Percentiles rank a stretch among this genome's conserved stretches.
Conservation (phyloP, 345 rosid species). For the Eucalyptus cloeziana region DNA sequence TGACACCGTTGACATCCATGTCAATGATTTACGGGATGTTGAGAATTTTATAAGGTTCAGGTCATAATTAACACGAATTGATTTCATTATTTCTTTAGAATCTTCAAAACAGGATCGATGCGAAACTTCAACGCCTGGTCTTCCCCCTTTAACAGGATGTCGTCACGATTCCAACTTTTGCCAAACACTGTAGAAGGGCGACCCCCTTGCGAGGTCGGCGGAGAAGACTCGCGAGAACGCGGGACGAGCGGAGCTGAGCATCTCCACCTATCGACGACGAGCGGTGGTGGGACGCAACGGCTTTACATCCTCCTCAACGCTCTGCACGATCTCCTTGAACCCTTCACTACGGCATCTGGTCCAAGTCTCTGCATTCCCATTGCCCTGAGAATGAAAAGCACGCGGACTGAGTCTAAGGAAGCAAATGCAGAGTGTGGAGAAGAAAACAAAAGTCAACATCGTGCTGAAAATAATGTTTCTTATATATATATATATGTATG, state of each 20-base stretch:
- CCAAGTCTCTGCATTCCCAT: neutral
- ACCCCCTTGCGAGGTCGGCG: constrained; percentile 30
- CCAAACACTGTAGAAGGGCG: constrained; percentile 58
- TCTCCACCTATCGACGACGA: constrained; percentile 71
- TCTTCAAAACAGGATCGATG: constrained; percentile 39
- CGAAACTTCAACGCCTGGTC: constrained; percentile 51
- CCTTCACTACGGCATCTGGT: constrained; percentile 16
- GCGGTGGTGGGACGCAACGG: constrained; percentile 82
- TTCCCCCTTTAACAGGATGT: constrained; percentile 83
- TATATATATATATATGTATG: neutral
- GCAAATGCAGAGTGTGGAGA: neutral
- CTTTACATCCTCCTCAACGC: constrained; percentile 71
- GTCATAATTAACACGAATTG: neutral
- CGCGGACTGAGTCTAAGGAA: neutral
- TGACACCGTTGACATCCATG: too few species aligned
- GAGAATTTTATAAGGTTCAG: neutral
- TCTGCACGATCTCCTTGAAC: constrained; percentile 48
- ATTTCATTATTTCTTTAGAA: neutral
- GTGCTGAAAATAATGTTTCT: neutral
- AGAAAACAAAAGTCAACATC: neutral
- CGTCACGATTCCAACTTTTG: constrained; percentile 56
- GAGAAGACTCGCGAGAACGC: constrained; percentile 9
- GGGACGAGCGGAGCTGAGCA: constrained; percentile 26
- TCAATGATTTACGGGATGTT: accelerated
- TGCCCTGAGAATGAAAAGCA: neutral